phyloP scores from a whole-genome alignment of 2,329 filamentous ascomycete species.

The Macroventuria anomochaeta region DNA sequence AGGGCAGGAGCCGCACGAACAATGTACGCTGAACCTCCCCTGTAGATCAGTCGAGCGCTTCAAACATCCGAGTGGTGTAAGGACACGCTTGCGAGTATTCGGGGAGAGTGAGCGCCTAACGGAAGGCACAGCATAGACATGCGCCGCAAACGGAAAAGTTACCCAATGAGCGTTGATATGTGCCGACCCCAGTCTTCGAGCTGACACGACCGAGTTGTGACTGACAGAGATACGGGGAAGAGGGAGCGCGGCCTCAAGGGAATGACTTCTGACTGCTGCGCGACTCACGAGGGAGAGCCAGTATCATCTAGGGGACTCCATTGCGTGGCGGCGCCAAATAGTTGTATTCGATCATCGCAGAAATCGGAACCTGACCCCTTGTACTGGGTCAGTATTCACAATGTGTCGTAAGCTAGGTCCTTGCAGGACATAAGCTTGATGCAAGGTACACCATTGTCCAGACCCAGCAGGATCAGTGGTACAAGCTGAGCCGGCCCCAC shows the following conservation, averaged over 20 bases:
- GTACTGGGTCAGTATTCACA: neutral
- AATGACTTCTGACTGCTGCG: neutral
- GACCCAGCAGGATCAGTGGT: conserved; percentile 1
- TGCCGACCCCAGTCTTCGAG: neutral
- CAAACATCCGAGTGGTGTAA: neutral
- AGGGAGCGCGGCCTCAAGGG: neutral
- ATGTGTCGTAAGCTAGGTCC: neutral
- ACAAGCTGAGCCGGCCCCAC: neutral
- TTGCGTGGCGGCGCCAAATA: conserved; percentile 1
- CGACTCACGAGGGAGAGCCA: neutral
- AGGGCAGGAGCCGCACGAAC: neutral
- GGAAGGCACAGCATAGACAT: conserved; percentile 7
- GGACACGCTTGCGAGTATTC: conserved; percentile 2
- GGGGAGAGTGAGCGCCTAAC: conserved; percentile 1
- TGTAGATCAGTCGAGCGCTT: neutral
- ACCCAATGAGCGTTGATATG: neutral
- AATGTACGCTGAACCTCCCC: neutral
- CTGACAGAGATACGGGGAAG: neutral
- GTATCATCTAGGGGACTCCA: conserved; percentile 1
- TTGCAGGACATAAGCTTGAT: conserved; percentile 9
- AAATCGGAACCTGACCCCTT: neutral
- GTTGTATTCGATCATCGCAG: neutral
- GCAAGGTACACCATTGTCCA: conserved; percentile 1
- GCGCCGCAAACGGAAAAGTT: neutral
- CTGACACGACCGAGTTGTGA: neutral